Evolutionary conservation across 2,329 filamentous ascomycete genomes (phyloP).

Genomic region (Alternaria brassicae): DNA sequence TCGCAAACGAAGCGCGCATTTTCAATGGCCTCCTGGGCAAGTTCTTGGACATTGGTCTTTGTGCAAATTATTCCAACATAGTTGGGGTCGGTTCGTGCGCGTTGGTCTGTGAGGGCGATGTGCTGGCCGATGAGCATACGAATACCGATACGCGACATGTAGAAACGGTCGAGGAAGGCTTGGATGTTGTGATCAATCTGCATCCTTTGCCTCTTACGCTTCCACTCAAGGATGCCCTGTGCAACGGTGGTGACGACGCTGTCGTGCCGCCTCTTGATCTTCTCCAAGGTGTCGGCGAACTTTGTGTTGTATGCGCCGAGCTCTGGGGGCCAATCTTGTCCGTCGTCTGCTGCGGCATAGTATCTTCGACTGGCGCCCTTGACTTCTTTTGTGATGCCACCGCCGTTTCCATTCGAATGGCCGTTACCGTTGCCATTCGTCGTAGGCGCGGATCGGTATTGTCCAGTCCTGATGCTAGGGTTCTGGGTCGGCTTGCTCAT

Average conservation of each 20-base stretch:
- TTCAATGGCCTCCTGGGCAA: slow-evolving; percentile 96
- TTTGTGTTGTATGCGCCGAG: slow-evolving; percentile 91
- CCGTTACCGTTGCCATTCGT: slow-evolving; percentile 49
- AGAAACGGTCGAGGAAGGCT: slow-evolving; percentile 96
- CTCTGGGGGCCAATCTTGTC: slow-evolving; percentile 89
- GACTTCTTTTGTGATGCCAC: slow-evolving; percentile 57
- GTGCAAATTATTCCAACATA: slow-evolving; percentile 99
- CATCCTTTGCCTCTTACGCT: slow-evolving; percentile 93
- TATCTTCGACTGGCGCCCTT: slow-evolving; percentile 71
- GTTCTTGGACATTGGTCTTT: slow-evolving; percentile 93
- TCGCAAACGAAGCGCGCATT: slow-evolving; percentile 99
- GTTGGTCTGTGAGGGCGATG: slow-evolving; percentile 94
- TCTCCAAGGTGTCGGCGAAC: slow-evolving; percentile 86
- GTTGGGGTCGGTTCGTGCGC: slow-evolving; percentile 83
- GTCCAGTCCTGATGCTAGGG: slow-evolving; percentile 84
- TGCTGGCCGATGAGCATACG: slow-evolving; percentile 99
- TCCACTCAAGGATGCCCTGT: slow-evolving; percentile 97
- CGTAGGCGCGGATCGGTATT: slow-evolving; percentile 70
- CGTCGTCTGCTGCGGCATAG: slow-evolving; percentile 90
- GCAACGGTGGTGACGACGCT: slow-evolving; percentile 97
- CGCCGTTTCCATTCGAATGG: slow-evolving; percentile 55
- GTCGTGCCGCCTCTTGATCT: slow-evolving; percentile 95
- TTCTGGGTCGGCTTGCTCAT: slow-evolving; percentile 87
- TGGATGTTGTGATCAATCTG: slow-evolving; percentile 98
- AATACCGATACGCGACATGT: slow-evolving; percentile 99